These are phyloP conservation scores for Curvularia sp. DNA, from an alignment of 2,329 filamentous ascomycete genomes.

Conservation along the genomic window DNA sequence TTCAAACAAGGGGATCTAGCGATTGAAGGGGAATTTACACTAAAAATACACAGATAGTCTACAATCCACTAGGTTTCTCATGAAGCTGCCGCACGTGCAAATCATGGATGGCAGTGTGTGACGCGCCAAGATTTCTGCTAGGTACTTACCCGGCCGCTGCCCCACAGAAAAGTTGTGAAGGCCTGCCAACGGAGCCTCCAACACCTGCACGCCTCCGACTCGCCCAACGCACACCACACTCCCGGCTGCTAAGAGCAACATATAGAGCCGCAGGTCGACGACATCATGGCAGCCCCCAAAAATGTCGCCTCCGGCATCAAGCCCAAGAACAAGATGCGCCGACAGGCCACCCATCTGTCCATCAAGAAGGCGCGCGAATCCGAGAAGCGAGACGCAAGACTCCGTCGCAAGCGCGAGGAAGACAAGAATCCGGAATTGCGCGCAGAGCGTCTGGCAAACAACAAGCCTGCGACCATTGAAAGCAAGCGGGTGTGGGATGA, in stretches of 20 bases:
- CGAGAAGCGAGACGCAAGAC: conserved; percentile 76
- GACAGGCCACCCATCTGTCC: conserved; percentile 79
- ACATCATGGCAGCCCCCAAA: conserved; percentile 60
- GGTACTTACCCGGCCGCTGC: conserved; percentile 8
- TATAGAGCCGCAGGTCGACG: background rate
- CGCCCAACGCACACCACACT: background rate
- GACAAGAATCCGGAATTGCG: conserved; percentile 79
- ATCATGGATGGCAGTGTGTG: conserved; percentile 1
- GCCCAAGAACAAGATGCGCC: conserved; percentile 77
- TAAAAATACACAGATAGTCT: conserved; percentile 31
- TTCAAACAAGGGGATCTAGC: conserved; percentile 32
- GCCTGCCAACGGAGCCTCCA: background rate
- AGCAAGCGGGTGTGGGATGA: conserved; percentile 78
- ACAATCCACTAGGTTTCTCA: conserved; percentile 4
- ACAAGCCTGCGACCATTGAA: conserved; percentile 66
- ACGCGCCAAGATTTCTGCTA: conserved; percentile 20
- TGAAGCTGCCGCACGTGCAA: conserved; percentile 18
- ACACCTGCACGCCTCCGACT: conserved; percentile 1
- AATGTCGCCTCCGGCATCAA: conserved; percentile 60
- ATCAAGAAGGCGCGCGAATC: conserved; percentile 80
- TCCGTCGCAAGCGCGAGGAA: conserved; percentile 83
- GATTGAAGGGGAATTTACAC: conserved; percentile 20
- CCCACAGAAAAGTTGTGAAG: conserved; percentile 28
- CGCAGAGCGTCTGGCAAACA: conserved; percentile 75
- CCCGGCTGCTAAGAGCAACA: conserved; percentile 22